Base-by-base conservation (phyloP, 2,329 filamentous ascomycete species). In the Xylariaceae sp. region DNA sequence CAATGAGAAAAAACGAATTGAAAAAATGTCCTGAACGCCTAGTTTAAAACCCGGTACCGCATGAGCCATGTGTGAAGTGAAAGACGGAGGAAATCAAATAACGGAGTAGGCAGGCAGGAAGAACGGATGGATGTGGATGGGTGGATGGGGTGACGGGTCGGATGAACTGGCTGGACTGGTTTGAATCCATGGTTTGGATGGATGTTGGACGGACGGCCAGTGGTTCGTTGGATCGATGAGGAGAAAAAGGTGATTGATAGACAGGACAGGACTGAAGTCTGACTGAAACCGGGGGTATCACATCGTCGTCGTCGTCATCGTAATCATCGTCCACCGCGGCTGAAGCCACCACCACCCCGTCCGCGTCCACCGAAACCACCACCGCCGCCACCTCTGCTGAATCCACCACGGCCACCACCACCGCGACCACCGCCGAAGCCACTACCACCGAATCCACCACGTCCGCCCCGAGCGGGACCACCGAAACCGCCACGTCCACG, bases 401-500 rank as follows among this genome's bases (percentile, higher is more conserved):
- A 30, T 4, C 37, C 53, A 30, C 59, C 53, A 18, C 55, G 57
- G 23, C 71, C 41, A 73, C 73, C 62, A n/a, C 61, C 58, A 13
- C 54, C 58, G 15, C 53, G 11, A 34, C 53, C 41, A 41, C 18
- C 8, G 17, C 60, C 60, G 62, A 77, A 77, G 37, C 73, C 73
- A 15, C 72, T 60, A 50, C 62, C 60, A 5, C 61, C 61, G 34
- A 64, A 64, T 11, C 64, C 45, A 48, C 64, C 61, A 7, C 64
- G 57, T 7, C 61, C 60, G 7, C 67, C 63, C 68, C 56, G 76
- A 66, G 53, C 73, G 64, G 54, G 65, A 53, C 49, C 74, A 73
- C 74, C 73, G 64, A 53, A 65, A 53, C 49, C 74, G 73, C 74
- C 73, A 37, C 54, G 49, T 30, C 66, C 75, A 53, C 88, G 88